Base-by-base conservation (phyloP, 345 rosid species). In the Orychophragmus violaceus region DNA sequence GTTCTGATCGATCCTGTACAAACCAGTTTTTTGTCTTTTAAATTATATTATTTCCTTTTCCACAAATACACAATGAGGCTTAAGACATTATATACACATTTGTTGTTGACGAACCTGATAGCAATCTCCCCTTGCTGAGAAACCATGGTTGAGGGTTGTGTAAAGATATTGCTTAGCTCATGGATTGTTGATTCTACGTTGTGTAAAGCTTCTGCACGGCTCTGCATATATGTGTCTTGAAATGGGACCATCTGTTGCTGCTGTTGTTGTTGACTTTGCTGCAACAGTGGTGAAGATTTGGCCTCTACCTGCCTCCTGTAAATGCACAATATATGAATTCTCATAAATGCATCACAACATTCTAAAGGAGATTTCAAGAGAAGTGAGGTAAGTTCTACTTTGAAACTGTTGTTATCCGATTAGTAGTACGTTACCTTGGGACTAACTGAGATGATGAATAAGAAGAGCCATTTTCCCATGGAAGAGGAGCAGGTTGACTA, bases 1-100 rank as follows among this genome's bases (percentile, higher is more conserved):
- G 71, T 87, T 85, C 76, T 87, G 90, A 22, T 87, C 94, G 71
- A 87, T 87, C 82, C 90, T 87, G 80, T 62, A 23, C 14, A 27
- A 29, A 65, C 57, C 54, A 59, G n/a, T n/a, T n/a, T n/a, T n/a
- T n/a, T n/a, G n/a, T n/a, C n/a, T 19, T 22, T 21, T 8, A 25
- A 32, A 30, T 35, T 71, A 81, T 59, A n/a, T n/a, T n/a, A n/a
- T n/a, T n/a, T n/a, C n/a, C n/a, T n/a, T n/a, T n/a, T n/a, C n/a
- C n/a, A n/a, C n/a, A n/a, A n/a, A n/a, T n/a, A n/a, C n/a, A n/a
- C n/a, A n/a, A n/a, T n/a, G n/a, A n/a, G n/a, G n/a, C n/a, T n/a
- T n/a, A n/a, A n/a, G n/a, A n/a, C n/a, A n/a, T n/a, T n/a, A n/a
- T n/a, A n/a, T n/a, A n/a, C n/a, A n/a, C n/a, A n/a, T n/a, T n/a